Conservation (phyloP, 202 grass and related monocot genomes). For the Setaria viridis region DNA sequence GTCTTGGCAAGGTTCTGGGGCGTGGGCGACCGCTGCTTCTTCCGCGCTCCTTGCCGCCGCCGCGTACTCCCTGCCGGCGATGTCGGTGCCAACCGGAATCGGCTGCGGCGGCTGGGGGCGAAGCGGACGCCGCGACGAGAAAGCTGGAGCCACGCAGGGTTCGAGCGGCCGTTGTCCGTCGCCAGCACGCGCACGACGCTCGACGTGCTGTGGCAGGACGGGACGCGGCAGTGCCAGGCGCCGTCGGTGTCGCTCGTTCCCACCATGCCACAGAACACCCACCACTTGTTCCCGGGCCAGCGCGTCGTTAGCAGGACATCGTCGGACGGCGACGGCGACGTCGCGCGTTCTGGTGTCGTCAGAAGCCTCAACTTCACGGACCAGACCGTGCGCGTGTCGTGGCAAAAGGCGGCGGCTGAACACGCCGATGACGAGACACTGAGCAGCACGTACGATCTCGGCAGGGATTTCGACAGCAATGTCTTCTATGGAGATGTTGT, state of each 20-base stretch:
- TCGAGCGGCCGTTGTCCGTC: neutral
- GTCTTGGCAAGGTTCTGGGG: neutral
- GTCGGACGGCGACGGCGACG: neutral
- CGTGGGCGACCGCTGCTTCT: constrained; percentile 2
- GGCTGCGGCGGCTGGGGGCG: too few species aligned
- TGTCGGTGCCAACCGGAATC: too few species aligned
- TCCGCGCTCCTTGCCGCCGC: neutral
- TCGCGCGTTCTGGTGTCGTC: neutral
- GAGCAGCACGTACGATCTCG: neutral
- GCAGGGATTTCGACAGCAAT: neutral
- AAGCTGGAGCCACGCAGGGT: neutral
- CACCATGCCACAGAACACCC: accelerated
- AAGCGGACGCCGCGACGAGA: too few species aligned
- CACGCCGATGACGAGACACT: neutral
- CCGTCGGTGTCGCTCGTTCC: neutral
- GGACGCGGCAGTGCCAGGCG: neutral
- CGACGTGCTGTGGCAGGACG: constrained; percentile 45
- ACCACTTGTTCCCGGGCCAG: constrained; percentile 20
- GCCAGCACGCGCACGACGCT: neutral
- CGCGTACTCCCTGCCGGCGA: too few species aligned
- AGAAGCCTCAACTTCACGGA: neutral
- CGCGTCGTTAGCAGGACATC: neutral
- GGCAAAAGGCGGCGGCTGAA: neutral
- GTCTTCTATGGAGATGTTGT: neutral
- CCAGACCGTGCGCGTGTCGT: constrained; percentile 7